phyloP scores from a whole-genome alignment of 768 basidiomycete species.

The Tylopilus sp. region DNA sequence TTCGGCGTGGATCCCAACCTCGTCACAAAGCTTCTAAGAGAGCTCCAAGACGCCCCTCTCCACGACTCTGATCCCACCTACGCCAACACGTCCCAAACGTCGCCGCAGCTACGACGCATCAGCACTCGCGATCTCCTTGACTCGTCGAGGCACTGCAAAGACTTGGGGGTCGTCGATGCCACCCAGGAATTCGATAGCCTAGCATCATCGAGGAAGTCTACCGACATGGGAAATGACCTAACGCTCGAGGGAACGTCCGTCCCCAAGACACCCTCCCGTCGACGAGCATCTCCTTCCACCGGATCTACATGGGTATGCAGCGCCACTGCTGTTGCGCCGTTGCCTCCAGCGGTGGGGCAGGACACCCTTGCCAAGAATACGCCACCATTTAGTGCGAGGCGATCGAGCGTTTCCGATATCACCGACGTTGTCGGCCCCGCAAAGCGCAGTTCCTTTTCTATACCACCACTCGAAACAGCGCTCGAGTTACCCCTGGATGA shows the following conservation, averaged over 20 bases:
- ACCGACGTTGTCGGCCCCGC: not conserved
- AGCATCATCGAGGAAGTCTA: slow-evolving; percentile 9
- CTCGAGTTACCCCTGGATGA: slow-evolving; percentile 11
- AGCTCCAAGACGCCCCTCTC: slow-evolving; percentile 15
- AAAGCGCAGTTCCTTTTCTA: slow-evolving; percentile 1
- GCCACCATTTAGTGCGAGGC: not conserved
- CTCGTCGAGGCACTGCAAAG: slow-evolving; percentile 10
- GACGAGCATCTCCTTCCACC: slow-evolving; percentile 15
- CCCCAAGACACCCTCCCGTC: slow-evolving; percentile 19
- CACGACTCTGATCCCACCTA: slow-evolving; percentile 14
- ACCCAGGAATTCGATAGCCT: slow-evolving; percentile 3
- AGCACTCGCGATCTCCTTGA: slow-evolving; percentile 26
- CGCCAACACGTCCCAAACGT: not conserved
- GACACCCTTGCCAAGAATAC: slow-evolving; percentile 4
- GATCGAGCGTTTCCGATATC: not conserved
- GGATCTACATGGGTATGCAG: slow-evolving; percentile 17
- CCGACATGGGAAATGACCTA: slow-evolving; percentile 4
- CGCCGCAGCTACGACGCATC: slow-evolving; percentile 13
- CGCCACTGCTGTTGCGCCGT: slow-evolving; percentile 9
- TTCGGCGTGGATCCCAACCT: slow-evolving; percentile 24
- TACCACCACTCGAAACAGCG: slow-evolving; percentile 11
- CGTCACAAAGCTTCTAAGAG: slow-evolving; percentile 18
- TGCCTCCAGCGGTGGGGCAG: slow-evolving; percentile 3
- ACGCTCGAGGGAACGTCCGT: slow-evolving; percentile 3
- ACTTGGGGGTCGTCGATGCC: slow-evolving; percentile 4